Evolutionary conservation across 1,139 yeast species (phyloP), one percentile per base, ranked within the genome.

Genomic region (Zygosaccharomyces sapae): DNA sequence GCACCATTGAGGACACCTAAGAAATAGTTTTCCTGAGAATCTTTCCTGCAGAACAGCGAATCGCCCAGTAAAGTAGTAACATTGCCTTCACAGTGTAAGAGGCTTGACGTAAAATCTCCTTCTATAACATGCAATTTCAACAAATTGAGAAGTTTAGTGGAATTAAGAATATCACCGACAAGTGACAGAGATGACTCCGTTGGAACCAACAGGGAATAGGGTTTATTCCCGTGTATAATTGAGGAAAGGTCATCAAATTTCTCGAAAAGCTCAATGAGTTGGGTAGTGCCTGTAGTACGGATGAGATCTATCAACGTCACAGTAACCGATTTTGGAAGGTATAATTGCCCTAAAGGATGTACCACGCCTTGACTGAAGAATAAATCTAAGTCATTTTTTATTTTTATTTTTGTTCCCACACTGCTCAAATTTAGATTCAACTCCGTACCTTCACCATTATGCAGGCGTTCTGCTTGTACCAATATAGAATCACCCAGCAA

Each of bases 291-390:
- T 3, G 80, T 72, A 3, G 81, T 75, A 2, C 65, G 65, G 1
- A 90, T 69, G 44, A 92, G 70, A 47, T 87, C 84, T 1, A 55
- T 47, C 13, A 86, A 68, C 0, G 82, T 66, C 3, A 92, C 75
- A 7, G 71, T 64, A 29, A 90, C 67, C 30, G 70, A 65, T 0
- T 68, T 65, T 0, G 97, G 96, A 7, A 88, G 67, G 1, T 79
- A 60, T 0, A 87, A 71, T 9, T 74, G 66, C 39, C 74, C 69
- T 4, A 86, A 70, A 1, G 90, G 80, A 61, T 89, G 97, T 2
- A 87, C 78, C 0, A 90, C 96, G 0, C 97, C 98, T 59, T 85
- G 83, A 52, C 79, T 81, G 63, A 86, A 90, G 13, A 92, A 63
- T 5, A 88, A 74, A 62, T 92, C 97, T 1, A 80, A 71, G 50